These are phyloP conservation scores for Cytospora leucostoma DNA, from an alignment of 2,329 filamentous ascomycete genomes.

Conservation along the genomic window DNA sequence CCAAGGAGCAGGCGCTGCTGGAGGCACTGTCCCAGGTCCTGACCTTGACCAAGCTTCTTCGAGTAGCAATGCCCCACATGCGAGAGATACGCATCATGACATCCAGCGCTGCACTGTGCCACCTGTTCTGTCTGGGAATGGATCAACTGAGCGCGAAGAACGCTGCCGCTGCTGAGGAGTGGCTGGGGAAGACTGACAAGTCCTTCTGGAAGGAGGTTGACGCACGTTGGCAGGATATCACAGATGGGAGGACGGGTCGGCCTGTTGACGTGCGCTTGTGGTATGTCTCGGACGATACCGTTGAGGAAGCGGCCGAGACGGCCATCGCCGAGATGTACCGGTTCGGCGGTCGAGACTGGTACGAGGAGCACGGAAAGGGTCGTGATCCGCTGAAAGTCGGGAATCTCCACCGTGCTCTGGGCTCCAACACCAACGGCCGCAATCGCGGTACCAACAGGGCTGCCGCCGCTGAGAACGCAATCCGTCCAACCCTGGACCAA, in stretches of 20 bases:
- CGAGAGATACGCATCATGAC: not conserved
- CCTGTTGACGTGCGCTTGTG: constrained; percentile 13
- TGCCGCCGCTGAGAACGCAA: not conserved
- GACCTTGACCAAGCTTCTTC: constrained; percentile 4
- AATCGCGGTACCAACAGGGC: not conserved
- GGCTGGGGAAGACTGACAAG: not conserved
- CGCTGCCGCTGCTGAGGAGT: not conserved
- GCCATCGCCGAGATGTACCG: constrained; percentile 5
- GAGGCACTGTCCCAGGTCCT: not conserved
- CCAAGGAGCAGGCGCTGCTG: constrained; percentile 5
- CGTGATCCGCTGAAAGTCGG: not conserved
- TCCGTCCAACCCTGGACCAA: not conserved
- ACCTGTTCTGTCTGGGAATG: not conserved
- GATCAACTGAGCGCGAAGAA: not conserved
- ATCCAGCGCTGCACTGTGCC: not conserved
- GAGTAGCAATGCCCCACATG: not conserved
- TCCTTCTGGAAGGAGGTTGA: not conserved
- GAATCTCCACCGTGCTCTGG: too few species aligned
- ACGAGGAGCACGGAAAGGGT: constrained; percentile 1
- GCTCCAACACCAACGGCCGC: not conserved
- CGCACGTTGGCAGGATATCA: constrained; percentile 4
- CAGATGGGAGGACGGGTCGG: not conserved
- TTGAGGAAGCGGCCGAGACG: not conserved
- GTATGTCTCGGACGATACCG: not conserved
- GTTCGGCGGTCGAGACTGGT: constrained; percentile 4